Evolutionary conservation across 2,329 filamentous ascomycete genomes (phyloP).

Genomic region (Phyllosticta capitalensis): DNA sequence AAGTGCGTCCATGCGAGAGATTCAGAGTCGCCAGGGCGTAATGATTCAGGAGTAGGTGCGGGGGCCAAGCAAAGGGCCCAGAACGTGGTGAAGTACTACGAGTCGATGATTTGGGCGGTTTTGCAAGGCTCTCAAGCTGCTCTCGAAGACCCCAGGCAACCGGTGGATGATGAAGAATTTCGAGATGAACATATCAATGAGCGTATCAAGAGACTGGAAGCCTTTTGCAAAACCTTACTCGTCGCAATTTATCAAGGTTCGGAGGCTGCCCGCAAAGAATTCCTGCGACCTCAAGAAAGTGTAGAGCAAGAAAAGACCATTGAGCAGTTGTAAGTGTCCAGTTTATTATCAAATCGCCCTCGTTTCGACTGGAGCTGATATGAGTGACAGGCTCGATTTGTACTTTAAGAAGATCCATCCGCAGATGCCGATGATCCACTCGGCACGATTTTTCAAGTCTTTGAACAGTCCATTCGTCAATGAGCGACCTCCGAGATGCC

Average conservation of each 20-base stretch:
- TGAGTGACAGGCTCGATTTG: conserved; percentile 54
- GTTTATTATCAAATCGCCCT: background rate
- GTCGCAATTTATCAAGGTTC: too few relatives aligned
- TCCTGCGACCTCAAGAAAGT: too few relatives aligned
- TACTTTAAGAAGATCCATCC: conserved; percentile 89
- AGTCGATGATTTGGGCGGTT: conserved; percentile 56
- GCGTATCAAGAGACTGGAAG: too few relatives aligned
- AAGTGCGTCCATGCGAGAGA: conserved; percentile 52
- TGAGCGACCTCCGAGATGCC: conserved; percentile 71
- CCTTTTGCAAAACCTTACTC: too few relatives aligned
- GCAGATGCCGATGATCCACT: conserved; percentile 80
- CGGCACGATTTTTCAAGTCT: conserved; percentile 73
- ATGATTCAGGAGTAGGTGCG: conserved; percentile 88
- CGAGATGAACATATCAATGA: too few relatives aligned
- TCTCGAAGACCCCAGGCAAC: conserved; percentile 62
- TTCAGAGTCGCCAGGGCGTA: conserved; percentile 88
- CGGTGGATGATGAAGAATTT: too few relatives aligned
- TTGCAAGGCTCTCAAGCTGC: conserved; percentile 53
- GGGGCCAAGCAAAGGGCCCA: conserved; percentile 87
- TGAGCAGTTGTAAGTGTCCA: conserved; percentile 61
- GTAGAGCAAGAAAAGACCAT: conserved; percentile 32
- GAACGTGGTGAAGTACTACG: conserved; percentile 54
- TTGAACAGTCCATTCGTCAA: conserved; percentile 69
- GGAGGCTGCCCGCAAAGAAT: too few relatives aligned
- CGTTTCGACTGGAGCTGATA: background rate